Base-by-base conservation (phyloP, 2,329 filamentous ascomycete species). In the Ceratocystis eucalypticola region DNA sequence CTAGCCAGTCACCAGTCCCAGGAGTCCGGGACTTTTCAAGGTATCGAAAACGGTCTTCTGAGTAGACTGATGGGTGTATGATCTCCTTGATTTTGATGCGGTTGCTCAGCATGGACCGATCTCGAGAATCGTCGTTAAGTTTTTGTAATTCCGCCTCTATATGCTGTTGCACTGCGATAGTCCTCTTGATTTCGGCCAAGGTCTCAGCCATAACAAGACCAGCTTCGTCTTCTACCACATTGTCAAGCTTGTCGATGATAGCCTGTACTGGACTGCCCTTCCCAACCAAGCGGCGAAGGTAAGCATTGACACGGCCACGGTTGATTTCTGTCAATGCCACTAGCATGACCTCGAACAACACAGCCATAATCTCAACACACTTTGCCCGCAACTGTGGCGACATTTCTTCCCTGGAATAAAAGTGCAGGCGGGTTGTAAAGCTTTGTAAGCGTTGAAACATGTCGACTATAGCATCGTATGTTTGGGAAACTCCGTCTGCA, bases 1-100 rank as follows among this genome's bases (percentile, higher is more conserved):
- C 71, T 7, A 81, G 71, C 79, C 79, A 81, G 48, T 80, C 75
- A 28, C 79, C 79, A 0, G 79, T 81, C 0, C 74, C 75, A 1
- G 72, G 71, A 0, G 79, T 74, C 3, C 75, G 72, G 1, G 74
- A 74, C 65, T 76, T 77, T 25, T 73, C 75, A 57, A 80, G 78
- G 25, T 74, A 72, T 3, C 73, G 73, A 67, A 75, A 79, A 28
- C 73, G 75, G 66, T 80, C 79, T 20, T 77, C 74, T 0, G 78
- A 74, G 28, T 75, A 78, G 0, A 76, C 76, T 0, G 77, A 78
- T 0, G 79, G 79, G 25, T 72, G 72, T 0, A 80, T 65, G 0
- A 79, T 73, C 20, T 74, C 73, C 53, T 76, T 77, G 7, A 79
- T 70, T 20, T 72, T 74, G 45, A 78, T 76, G 45, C 74, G 71